These are phyloP conservation scores for Citrus inodora DNA, from an alignment of 345 rosid species.

Conservation along the genomic window DNA sequence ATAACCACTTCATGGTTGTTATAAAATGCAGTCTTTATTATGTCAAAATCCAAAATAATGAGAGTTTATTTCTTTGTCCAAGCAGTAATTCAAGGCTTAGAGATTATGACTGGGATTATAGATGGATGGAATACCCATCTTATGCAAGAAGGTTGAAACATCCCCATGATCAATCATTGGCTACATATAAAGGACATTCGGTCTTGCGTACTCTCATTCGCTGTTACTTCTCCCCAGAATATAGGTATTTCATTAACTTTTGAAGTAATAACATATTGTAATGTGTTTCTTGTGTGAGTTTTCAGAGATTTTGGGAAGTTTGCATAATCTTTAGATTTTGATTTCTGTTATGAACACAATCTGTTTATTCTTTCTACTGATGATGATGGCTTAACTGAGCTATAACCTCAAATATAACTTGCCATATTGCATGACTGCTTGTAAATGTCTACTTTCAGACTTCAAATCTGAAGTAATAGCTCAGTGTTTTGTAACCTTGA, in stretches of 20 bases:
- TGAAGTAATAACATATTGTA: neutral
- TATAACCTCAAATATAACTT: neutral
- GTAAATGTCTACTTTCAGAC: neutral
- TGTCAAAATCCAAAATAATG: neutral
- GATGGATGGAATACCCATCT: slow-evolving; percentile 59
- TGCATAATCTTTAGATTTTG: neutral
- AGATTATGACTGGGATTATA: slow-evolving; percentile 48
- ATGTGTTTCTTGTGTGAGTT: neutral
- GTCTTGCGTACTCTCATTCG: slow-evolving; percentile 59
- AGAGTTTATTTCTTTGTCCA: slow-evolving; percentile 6
- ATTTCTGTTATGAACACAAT: neutral
- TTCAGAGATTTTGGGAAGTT: neutral
- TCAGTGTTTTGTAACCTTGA: neutral
- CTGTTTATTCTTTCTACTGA: neutral
- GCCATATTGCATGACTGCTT: neutral
- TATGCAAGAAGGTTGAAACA: slow-evolving; percentile 40
- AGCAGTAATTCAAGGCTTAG: slow-evolving; percentile 28
- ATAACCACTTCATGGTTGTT: neutral
- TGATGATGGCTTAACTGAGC: neutral
- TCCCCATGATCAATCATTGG: slow-evolving; percentile 51
- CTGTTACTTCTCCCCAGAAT: slow-evolving; percentile 66
- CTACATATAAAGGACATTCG: slow-evolving; percentile 64
- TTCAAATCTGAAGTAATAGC: neutral
- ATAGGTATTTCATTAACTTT: slow-evolving; percentile 36
- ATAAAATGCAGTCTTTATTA: neutral